Conservation (phyloP, 225 moss, liverwort and hornwort genomes). For the Neckera pumila region DNA sequence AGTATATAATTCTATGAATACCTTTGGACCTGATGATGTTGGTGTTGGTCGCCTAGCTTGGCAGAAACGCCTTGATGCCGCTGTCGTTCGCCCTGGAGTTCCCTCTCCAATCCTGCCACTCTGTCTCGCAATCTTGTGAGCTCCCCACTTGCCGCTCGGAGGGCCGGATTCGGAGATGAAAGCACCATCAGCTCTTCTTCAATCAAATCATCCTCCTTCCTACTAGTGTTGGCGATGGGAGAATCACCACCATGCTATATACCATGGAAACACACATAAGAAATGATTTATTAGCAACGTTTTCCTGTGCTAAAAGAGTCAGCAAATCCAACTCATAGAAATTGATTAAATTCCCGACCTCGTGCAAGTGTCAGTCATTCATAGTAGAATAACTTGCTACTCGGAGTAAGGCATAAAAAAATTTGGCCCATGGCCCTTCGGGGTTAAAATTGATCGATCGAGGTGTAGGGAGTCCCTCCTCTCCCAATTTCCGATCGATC, state of each 20-base stretch:
- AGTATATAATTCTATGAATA: not conserved
- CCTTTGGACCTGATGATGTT: slow-evolving; percentile 57
- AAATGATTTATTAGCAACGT: not conserved
- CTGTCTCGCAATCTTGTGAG: slow-evolving; percentile 53
- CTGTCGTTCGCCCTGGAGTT: slow-evolving; percentile 58
- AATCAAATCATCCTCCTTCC: slow-evolving; percentile 52
- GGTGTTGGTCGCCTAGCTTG: slow-evolving; percentile 46
- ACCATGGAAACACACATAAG: not conserved
- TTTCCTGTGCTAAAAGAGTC: not conserved
- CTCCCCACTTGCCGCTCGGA: slow-evolving; percentile 56
- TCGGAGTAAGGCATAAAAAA: not conserved
- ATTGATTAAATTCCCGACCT: not conserved
- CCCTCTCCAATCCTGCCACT: slow-evolving; percentile 54
- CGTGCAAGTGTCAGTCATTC: not conserved
- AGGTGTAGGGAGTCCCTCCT: not conserved
- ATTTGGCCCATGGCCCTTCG: not conserved
- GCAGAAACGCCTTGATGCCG: slow-evolving; percentile 38
- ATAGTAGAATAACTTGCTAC: not conserved
- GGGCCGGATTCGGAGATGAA: slow-evolving; percentile 46
- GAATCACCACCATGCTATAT: slow-evolving; percentile 19
- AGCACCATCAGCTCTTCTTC: slow-evolving; percentile 62
- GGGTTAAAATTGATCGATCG: not conserved
- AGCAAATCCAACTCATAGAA: not conserved
- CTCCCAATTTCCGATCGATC: not conserved
- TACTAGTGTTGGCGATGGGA: not conserved